Base-by-base conservation (phyloP, 2,329 filamentous ascomycete species). In the Talaromyces sp. region DNA sequence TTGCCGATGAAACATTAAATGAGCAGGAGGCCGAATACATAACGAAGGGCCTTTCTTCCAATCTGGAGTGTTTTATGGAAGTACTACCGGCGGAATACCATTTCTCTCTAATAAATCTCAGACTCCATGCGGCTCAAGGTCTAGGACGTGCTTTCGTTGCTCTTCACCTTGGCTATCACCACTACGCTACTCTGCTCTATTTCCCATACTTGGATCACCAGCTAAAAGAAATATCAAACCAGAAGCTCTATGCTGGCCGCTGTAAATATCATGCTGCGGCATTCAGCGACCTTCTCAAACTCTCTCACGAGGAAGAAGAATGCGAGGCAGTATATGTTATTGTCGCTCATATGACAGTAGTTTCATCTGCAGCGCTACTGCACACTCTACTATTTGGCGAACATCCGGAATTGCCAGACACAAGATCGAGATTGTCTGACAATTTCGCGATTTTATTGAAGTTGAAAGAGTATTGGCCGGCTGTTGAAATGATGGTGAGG, bases 121-220 rank as follows among this genome's bases (percentile, higher is more conserved):
- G 69, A 3, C 65, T 66, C 5, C 78, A 76, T 57, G 67, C 74
- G n/a, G 64, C 68, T 0, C 68, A 75, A 33, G 77, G 78, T 1
- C 72, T 80, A 3, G 80, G 79, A 3, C 71, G 76, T 5, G 72
- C 76, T 23, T 82, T 81, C 59, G 75, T 78, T 1, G 78, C 78
- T 1, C 70, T 82, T 1, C 77, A 82, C 63, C 67, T 82, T 2
- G 78, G 79, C n/a, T 81, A 81, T 62, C 77, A 82, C 56, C 75
- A 82, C 65, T 81, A 78, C 63, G 73, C 74, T 4, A 76, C 80
- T 57, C 70, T 82, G n/a, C 73, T 83, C 5, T 80, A 77, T 67
- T 82, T 81, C 62, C 78, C 78, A 57, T 82, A 79, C 64, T 71
- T 82, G 0, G 73, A 76, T 33, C 42, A 33, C 18, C 47, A 59